Evolutionary conservation across 1,139 yeast genomes (phyloP).

Genomic region (Diutina siamensis): DNA sequence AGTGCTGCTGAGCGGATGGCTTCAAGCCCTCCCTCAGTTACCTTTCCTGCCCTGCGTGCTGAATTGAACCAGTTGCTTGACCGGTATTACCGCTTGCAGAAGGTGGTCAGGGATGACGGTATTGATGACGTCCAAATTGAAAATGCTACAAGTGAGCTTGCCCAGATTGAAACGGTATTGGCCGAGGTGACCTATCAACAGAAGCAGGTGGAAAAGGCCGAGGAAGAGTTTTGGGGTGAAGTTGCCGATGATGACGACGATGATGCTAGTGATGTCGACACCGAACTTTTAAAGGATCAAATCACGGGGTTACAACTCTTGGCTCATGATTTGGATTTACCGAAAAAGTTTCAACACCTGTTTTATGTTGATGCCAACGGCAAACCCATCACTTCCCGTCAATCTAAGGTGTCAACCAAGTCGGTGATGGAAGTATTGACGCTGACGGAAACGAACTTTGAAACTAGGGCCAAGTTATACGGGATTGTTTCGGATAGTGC

Average conservation of each 20-base stretch:
- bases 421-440: slow-evolving; percentile 9
- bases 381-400: slow-evolving; percentile 7
- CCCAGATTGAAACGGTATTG: slow-evolving; percentile 1
- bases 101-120: background rate
- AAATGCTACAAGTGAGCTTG: background rate
- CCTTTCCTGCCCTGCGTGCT: slow-evolving; percentile 1
- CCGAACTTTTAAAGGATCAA: background rate
- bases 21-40: background rate
- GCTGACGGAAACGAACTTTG: slow-evolving; percentile 19
- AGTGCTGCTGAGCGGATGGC: slow-evolving; percentile 1
- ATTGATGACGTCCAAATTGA: background rate
- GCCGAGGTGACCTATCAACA: slow-evolving; percentile 3
- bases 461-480: slow-evolving; percentile 16
- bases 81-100: slow-evolving; percentile 4
- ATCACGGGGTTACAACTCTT: slow-evolving; percentile 67
- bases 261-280: background rate
- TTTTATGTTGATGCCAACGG: slow-evolving; percentile 9
- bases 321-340: slow-evolving; percentile 69
- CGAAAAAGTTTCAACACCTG: slow-evolving; percentile 30
- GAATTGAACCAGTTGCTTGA: slow-evolving; percentile 5
- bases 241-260: background rate
- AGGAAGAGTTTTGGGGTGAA: slow-evolving; percentile 1
- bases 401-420: no score
- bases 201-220: background rate
- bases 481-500: slow-evolving; percentile 14